Conservation (phyloP, 1,284 basidiomycete genomes). For the Waitea zeae region DNA sequence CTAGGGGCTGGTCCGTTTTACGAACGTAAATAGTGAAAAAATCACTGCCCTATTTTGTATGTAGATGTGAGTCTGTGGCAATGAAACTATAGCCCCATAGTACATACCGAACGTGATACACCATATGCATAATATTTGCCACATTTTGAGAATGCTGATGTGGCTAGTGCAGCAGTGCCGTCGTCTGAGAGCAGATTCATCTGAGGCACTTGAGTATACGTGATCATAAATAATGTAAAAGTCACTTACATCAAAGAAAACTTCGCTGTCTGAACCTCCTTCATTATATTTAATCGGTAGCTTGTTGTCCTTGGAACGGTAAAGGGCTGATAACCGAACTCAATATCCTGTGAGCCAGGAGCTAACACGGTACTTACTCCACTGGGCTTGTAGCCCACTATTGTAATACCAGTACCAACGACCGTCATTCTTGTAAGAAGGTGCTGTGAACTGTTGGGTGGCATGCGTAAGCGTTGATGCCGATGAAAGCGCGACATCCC, state of each 20-base stretch:
- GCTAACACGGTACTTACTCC: conserved; percentile 19
- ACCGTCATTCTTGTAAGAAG: conserved; percentile 40
- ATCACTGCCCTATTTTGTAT: conserved; percentile 44
- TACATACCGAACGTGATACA: conserved; percentile 46
- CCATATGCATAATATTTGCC: conserved; percentile 66
- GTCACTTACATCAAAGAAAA: conserved; percentile 59
- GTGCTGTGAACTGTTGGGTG: conserved; percentile 35
- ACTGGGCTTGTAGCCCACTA: conserved; percentile 50
- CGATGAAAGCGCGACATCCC: too few relatives aligned
- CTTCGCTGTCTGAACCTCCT: conserved; percentile 30
- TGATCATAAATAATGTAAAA: background rate
- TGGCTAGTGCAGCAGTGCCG: conserved; percentile 50
- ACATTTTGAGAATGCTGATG: conserved; percentile 41
- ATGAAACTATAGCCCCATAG: background rate
- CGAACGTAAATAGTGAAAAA: conserved; percentile 56
- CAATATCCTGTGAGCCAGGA: background rate
- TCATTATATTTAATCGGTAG: conserved; percentile 34
- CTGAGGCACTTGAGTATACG: conserved; percentile 13
- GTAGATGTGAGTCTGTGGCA: too few relatives aligned
- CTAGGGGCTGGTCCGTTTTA: conserved; percentile 37
- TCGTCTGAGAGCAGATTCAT: conserved; percentile 57
- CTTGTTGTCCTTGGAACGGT: conserved; percentile 37
- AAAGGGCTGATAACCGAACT: conserved; percentile 25
- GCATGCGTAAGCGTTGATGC: too few relatives aligned
- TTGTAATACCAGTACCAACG: conserved; percentile 71